Evolutionary conservation across 306 rosid genomes (phyloP).

Genomic region (Castanea sativa): DNA sequence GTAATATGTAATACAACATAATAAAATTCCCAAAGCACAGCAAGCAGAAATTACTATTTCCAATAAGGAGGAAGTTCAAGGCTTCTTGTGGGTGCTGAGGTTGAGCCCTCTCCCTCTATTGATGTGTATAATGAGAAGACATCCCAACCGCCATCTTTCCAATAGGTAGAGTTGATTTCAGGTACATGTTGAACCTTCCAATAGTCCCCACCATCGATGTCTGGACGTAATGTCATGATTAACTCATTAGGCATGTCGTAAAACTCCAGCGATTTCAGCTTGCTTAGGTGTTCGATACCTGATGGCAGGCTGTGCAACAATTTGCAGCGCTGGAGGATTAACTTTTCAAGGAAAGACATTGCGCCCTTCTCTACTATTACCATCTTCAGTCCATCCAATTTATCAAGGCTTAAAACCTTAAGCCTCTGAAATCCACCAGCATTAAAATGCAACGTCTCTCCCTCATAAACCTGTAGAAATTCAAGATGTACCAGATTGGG

Average conservation of each 20-base stretch:
- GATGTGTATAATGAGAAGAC: conserved; percentile 33
- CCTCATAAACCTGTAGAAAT: conserved; percentile 45
- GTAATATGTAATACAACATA: not conserved
- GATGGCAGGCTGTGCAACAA: conserved; percentile 44
- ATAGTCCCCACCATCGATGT: conserved; percentile 40
- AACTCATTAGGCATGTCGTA: conserved; percentile 61
- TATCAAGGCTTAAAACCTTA: conserved; percentile 54
- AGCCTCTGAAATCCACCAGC: conserved; percentile 55
- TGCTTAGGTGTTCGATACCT: conserved; percentile 47
- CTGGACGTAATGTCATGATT: conserved; percentile 41
- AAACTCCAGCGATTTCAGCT: conserved; percentile 52
- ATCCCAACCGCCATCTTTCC: conserved; percentile 69
- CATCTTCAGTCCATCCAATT: conserved; percentile 41
- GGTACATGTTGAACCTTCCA: conserved; percentile 52
- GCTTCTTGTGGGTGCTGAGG: no score
- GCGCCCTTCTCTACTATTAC: conserved; percentile 51
- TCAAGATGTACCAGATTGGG: conserved; percentile 54
- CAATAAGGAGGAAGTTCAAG: not conserved
- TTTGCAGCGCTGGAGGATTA: conserved; percentile 48
- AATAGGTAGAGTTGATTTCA: conserved; percentile 51
- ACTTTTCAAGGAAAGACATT: conserved; percentile 61
- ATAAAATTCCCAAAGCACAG: not conserved
- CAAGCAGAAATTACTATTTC: not conserved
- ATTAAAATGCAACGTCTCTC: conserved; percentile 43
- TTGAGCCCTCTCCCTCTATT: no score